phyloP scores from a whole-genome alignment of 495 filamentous ascomycete species.

The Penicillium tannophilum region DNA sequence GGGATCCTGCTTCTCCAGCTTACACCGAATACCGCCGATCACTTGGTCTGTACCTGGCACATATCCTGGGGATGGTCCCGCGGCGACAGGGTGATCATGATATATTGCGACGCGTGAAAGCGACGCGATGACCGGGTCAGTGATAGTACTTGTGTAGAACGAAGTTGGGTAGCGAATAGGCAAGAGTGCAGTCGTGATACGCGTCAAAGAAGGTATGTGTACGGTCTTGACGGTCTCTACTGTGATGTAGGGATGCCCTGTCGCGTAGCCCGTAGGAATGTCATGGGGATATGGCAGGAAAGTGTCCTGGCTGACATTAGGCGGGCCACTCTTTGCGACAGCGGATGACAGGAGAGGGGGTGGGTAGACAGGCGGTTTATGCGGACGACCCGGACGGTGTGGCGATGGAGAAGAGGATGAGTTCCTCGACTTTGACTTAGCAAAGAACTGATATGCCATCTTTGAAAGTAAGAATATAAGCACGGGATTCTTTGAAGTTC shows the following conservation, averaged over 20 bases:
- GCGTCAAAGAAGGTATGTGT: constrained; percentile 73
- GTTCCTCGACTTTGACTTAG: constrained; percentile 33
- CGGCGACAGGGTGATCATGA: constrained; percentile 49
- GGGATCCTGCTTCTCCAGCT: constrained; percentile 57
- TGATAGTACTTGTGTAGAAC: constrained; percentile 80
- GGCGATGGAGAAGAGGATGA: constrained; percentile 32
- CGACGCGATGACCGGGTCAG: constrained; percentile 64
- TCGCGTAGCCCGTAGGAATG: constrained; percentile 32
- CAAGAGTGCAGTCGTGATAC: constrained; percentile 81
- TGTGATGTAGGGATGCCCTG: constrained; percentile 47
- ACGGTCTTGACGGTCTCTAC: constrained; percentile 60
- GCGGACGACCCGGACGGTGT: constrained; percentile 9
- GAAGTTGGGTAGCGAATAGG: constrained; percentile 84
- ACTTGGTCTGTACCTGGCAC: constrained; percentile 55
- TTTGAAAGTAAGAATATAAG: constrained; percentile 5
- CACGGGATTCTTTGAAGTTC: neutral
- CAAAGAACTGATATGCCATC: constrained; percentile 48
- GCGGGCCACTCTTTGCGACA: constrained; percentile 30
- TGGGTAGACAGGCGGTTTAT: constrained; percentile 37
- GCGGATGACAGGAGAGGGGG: constrained; percentile 30
- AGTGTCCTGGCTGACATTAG: constrained; percentile 26
- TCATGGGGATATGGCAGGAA: constrained; percentile 40
- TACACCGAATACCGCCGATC: constrained; percentile 82
- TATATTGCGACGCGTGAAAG: constrained; percentile 81
- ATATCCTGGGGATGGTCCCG: constrained; percentile 32